phyloP scores from a whole-genome alignment of 2,329 filamentous ascomycete species.

The Aspergillus persii region DNA sequence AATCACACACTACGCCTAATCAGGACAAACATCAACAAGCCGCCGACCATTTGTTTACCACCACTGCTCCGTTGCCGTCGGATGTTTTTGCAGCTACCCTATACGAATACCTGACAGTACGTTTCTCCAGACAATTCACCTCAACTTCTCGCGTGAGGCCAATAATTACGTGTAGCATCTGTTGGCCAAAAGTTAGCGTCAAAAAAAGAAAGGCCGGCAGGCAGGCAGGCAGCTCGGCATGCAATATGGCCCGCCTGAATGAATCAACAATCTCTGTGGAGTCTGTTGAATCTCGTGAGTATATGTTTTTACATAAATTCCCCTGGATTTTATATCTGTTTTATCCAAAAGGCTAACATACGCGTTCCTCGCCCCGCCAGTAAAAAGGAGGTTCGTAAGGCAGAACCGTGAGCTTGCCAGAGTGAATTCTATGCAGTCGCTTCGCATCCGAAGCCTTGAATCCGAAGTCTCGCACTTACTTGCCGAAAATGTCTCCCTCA shows the following conservation, averaged over 20 bases:
- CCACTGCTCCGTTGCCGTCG: not conserved
- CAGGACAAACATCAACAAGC: conserved; percentile 40
- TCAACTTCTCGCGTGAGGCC: not conserved
- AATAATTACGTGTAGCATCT: not conserved
- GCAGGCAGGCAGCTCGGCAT: conserved; percentile 4
- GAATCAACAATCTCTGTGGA: conserved; percentile 45
- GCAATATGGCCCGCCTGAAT: conserved; percentile 50
- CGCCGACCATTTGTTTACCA: conserved; percentile 14
- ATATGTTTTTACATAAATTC: not conserved
- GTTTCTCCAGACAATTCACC: not conserved
- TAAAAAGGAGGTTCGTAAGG: conserved; percentile 63
- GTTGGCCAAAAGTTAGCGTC: not conserved
- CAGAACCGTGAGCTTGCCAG: conserved; percentile 66
- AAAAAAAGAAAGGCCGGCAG: not conserved
- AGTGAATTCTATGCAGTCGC: conserved; percentile 62
- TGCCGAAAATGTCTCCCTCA: conserved; percentile 58
- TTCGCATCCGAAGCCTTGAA: conserved; percentile 63
- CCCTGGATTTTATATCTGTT: not conserved
- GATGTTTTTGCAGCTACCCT: not conserved
- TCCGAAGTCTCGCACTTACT: conserved; percentile 60
- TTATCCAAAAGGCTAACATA: not conserved
- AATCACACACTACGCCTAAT: conserved; percentile 27
- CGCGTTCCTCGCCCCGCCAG: conserved; percentile 33
- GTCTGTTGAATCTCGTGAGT: conserved; percentile 50
- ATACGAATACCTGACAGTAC: not conserved